Base-by-base conservation (phyloP, 257 asterid species). In the Primulina eburnea region DNA sequence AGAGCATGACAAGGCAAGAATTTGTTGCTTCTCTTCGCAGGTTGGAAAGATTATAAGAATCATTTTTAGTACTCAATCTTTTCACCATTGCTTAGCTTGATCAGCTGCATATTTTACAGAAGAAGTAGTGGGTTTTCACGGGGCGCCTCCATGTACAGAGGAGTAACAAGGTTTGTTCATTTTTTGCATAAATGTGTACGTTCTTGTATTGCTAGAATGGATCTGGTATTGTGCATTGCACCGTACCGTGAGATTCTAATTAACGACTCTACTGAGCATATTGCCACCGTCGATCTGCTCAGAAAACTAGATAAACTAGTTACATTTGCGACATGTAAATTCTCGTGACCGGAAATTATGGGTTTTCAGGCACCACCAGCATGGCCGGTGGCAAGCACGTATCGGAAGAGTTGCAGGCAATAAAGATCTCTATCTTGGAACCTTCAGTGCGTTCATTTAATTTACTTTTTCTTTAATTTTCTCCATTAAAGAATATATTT, bases 1-100 rank as follows among this genome's bases (percentile, higher is more conserved):
- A 90, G 80, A 84, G 83, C 85, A 88, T 90, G 98, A 84, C 97
- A 0, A 85, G 97, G 70, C 98, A 92, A 81, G 98, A 92, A 79
- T 92, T 86, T 75, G 95, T 92, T 79, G 98, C 98, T 69, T 86
- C 97, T 14, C 96, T 92, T n/a, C 77, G 98, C 77, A 90, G 98
- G 96, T 90, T 2, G 4, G 30, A 28, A 2, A 28, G 30, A 2
- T 28, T 28, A n/a, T n/a, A n/a, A 28, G 30, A 28, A 28, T 28
- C 30, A 28, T 28, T 28, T 24, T 28, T 28, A 28, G 30, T 28
- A 28, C 30, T 28, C 30, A 28, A 28, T 28, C 30, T 28, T 28
- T 28, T 28, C 30, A 28, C 30, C 30, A 28, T 17, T 56, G 8
- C 6, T 26, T 55, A 61, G 50, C 10, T 33, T 2, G 37, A 14